Conservation (phyloP, 805 yeast genomes). For the Barnettozyma vustinii region DNA sequence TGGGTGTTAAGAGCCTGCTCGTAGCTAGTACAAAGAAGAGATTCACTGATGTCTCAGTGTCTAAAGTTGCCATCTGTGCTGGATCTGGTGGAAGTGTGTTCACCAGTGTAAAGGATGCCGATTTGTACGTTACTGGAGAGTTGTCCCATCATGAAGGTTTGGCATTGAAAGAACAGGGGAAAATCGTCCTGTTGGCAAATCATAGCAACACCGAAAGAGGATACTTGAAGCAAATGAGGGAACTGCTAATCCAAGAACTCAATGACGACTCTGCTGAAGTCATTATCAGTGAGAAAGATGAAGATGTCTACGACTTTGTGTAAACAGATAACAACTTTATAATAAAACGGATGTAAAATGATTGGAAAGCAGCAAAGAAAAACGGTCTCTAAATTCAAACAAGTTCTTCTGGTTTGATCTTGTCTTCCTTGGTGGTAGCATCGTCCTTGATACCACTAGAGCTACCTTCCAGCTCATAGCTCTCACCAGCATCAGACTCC, state of each 20-base stretch:
- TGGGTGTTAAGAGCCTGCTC: constrained; percentile 55
- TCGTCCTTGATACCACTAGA: constrained; percentile 23
- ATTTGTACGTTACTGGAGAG: constrained; percentile 86
- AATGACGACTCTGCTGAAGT: constrained; percentile 8
- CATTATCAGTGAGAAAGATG: constrained; percentile 17
- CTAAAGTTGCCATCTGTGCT: constrained; percentile 81
- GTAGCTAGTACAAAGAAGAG: constrained; percentile 40
- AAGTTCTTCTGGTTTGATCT: not conserved
- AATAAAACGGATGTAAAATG: not conserved
- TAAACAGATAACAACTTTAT: not conserved
- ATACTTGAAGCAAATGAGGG: constrained; percentile 50
- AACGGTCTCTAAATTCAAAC: not conserved
- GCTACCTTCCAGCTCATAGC: constrained; percentile 27
- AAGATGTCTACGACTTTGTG: constrained; percentile 21
- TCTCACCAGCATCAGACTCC: constrained; percentile 20
- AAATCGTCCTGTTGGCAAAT: constrained; percentile 70
- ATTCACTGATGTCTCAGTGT: constrained; percentile 28
- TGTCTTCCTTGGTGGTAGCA: constrained; percentile 11
- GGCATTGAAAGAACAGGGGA: constrained; percentile 62
- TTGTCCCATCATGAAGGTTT: constrained; percentile 90
- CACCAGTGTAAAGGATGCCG: constrained; percentile 47
- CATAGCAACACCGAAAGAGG: constrained; percentile 94
- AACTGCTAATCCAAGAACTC: constrained; percentile 27
- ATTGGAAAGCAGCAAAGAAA: not conserved
- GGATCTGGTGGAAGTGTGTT: constrained; percentile 89